Base-by-base conservation (phyloP, 306 rosid genomes). In the Datisca glomerata region DNA sequence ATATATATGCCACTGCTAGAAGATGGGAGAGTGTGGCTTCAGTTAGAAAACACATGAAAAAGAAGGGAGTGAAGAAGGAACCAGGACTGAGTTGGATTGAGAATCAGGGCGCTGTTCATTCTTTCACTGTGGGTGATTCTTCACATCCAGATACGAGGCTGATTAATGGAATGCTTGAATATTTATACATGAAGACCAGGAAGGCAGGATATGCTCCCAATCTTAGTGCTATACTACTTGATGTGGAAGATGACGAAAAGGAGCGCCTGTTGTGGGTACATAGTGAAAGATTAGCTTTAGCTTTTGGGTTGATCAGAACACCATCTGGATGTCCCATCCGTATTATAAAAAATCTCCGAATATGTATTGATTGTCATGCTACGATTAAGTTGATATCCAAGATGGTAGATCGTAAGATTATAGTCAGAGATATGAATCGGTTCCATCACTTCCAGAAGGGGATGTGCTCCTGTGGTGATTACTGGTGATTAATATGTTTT, bases 31-130 rank as follows among this genome's bases (percentile, higher is more conserved):
- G 67, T 43, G 89, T 86, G 32, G 79, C 69, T 36, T 65, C 33
- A 20, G 66, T 78, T 51, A 62, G 93, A 48, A 86, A 73, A 65
- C 51, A 59, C 65, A 81, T 86, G 96, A 81, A 77, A 60, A 79
- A 66, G 53, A 81, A 66, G 36, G 75, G 73, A 21, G 68, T 86
- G 29, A 81, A 73, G 73, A 81, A 86, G 70, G 96, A 81, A 47
- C 96, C 92, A 0, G 92, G 96, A 21, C 66, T 56, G 18, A 86
- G 94, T 64, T 81, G 94, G 96, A 57, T 86, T 24, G 94, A 76
- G 65, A 75, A 39, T 57, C 75, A 61, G 68, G 81, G 71, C 49
- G 70, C 32, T 5, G 64, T 57, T 45, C 86, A 86, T 65, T 60
- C 66, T 32, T 86, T 86, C 58, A 16, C 63, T 28, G 76, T 80